Evolutionary conservation across 441 rosid species (phyloP).

Genomic region (Aleurites moluccanus): DNA sequence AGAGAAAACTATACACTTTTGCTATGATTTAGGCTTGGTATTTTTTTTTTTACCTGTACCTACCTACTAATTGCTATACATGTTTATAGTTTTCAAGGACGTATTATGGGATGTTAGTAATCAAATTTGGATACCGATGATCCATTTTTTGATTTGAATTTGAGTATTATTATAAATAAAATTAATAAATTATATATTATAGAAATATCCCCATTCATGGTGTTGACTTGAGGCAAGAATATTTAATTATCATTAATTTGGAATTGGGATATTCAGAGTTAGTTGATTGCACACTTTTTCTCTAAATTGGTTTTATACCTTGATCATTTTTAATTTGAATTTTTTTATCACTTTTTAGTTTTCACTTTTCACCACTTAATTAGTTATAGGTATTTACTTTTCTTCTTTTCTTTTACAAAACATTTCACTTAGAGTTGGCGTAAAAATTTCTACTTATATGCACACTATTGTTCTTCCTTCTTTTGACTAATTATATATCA

Average conservation of each 20-base stretch:
- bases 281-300: background rate
- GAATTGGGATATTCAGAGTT: no score
- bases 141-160: background rate
- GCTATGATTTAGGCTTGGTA: background rate
- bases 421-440: background rate
- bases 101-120: background rate
- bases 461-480: background rate
- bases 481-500: background rate
- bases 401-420: background rate
- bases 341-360: background rate
- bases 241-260: no score
- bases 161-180: background rate
- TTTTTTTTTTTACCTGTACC: background rate
- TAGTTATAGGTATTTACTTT: background rate
- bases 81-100: background rate
- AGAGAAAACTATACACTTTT: background rate
- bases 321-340: background rate
- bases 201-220: background rate
- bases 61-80: background rate
- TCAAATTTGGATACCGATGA: background rate
- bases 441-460: background rate
- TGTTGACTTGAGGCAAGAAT: background rate
- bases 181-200: background rate
- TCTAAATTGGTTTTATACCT: background rate
- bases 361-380: slow-evolving; percentile 1